Conservation (phyloP, 306 rosid genomes). For the Glycine soja region DNA sequence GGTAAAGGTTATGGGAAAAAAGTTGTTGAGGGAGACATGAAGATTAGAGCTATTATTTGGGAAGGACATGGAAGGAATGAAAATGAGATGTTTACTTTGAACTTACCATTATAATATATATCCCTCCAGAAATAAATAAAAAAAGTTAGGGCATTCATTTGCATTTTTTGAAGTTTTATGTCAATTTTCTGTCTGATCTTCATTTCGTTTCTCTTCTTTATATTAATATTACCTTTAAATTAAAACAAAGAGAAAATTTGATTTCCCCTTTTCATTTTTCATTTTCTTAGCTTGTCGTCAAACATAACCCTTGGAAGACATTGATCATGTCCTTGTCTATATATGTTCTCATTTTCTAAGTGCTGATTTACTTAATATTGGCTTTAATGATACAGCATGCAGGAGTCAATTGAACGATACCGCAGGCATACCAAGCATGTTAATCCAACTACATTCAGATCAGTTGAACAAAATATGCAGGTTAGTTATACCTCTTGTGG, state of each 20-base stretch:
- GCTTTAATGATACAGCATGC: slow-evolving; percentile 59
- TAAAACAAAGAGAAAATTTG: not conserved
- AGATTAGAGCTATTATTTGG: too few species aligned
- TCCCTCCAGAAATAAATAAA: too few species aligned
- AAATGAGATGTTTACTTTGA: too few species aligned
- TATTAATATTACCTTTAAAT: not conserved
- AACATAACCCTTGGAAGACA: slow-evolving; percentile 1
- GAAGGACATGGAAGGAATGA: too few species aligned
- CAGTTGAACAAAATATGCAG: slow-evolving; percentile 64
- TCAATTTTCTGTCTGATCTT: not conserved
- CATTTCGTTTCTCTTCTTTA: not conserved
- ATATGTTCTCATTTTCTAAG: not conserved
- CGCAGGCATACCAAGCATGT: slow-evolving; percentile 58
- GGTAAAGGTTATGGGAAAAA: not conserved
- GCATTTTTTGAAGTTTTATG: too few species aligned
- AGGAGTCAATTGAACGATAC: slow-evolving; percentile 68
- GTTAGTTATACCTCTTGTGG: slow-evolving; percentile 40
- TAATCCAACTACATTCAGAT: slow-evolving; percentile 43
- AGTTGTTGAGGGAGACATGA: not conserved
- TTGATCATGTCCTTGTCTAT: not conserved
- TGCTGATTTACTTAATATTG: not conserved
- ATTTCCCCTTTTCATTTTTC: not conserved
- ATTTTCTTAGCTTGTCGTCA: not conserved
- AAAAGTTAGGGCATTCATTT: too few species aligned
- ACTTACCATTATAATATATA: too few species aligned